phyloP scores from a whole-genome alignment of 1,284 basidiomycete species.

The Phellopilus nigrolimitatus region DNA sequence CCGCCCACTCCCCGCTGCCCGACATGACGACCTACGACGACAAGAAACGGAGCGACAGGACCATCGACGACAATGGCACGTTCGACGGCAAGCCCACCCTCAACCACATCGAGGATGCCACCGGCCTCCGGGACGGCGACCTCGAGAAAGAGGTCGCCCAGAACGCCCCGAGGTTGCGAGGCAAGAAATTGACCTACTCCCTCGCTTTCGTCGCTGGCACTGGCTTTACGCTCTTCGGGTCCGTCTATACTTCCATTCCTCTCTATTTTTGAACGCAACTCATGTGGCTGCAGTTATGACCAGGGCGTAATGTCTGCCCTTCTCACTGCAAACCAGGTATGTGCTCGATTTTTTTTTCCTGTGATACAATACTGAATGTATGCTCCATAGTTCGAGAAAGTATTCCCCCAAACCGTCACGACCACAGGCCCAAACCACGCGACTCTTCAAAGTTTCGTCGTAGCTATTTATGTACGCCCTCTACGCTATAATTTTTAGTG shows the following conservation, averaged over 20 bases:
- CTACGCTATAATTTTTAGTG: too few relatives aligned
- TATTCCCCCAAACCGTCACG: conserved; percentile 44
- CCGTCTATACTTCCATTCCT: conserved; percentile 18
- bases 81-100: conserved; percentile 15
- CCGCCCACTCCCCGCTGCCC: background rate
- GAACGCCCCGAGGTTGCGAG: conserved; percentile 35
- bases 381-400: conserved; percentile 40
- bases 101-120: conserved; percentile 15
- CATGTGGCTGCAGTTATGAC: conserved; percentile 43
- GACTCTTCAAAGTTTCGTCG: conserved; percentile 50
- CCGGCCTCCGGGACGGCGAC: conserved; percentile 9
- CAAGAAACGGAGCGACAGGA: background rate
- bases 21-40: too few relatives aligned
- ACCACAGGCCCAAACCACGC: conserved; percentile 39
- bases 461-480: conserved; percentile 52
- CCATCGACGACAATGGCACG: conserved; percentile 8
- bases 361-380: background rate
- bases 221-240: conserved; percentile 58
- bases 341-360: background rate
- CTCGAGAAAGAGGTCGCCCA: conserved; percentile 10
- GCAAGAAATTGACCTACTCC: conserved; percentile 38
- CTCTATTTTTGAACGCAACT: background rate
- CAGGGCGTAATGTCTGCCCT: conserved; percentile 63
- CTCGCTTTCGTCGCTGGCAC: conserved; percentile 50
- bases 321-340: conserved; percentile 44